Conservation (phyloP, 352 stramenopile species). For the Phytophthora sansomeana region DNA sequence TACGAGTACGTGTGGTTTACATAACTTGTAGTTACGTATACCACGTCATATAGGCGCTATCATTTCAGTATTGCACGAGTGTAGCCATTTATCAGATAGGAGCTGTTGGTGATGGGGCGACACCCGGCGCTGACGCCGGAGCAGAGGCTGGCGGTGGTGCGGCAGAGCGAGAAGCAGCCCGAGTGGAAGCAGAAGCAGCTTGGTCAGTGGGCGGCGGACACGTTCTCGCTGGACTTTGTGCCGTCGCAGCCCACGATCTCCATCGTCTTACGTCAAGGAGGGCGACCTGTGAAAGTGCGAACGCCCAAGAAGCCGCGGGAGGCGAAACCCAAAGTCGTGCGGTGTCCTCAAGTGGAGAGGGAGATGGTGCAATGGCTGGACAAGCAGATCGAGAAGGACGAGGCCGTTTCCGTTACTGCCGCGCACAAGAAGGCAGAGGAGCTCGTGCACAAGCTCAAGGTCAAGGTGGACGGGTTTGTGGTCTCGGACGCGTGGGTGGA, state of each 20-base stretch:
- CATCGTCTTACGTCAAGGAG: conserved; percentile 66
- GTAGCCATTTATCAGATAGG: no score
- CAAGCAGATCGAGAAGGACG: conserved; percentile 30
- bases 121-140: conserved; percentile 64
- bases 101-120: conserved; percentile 16
- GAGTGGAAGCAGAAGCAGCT: conserved; percentile 71
- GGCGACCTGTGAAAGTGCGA: conserved; percentile 40
- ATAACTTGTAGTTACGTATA: no score
- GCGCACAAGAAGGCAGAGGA: conserved; percentile 27
- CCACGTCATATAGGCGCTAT: no score
- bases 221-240: conserved; percentile 57
- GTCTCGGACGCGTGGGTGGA: conserved; percentile 43
- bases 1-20: no score
- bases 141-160: conserved; percentile 73
- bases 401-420: conserved; percentile 21
- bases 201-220: conserved; percentile 67
- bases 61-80: no score
- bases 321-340: conserved; percentile 61
- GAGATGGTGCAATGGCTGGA: conserved; percentile 73
- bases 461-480: conserved; percentile 26
- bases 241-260: conserved; percentile 85
- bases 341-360: conserved; percentile 70
- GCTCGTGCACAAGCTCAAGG: conserved; percentile 18
- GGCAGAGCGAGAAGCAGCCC: conserved; percentile 69
- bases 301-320: conserved; percentile 50